Evolutionary conservation across 345 rosid genomes (phyloP), one percentile per base, ranked within the genome.

Genomic region (Raphanus sativus): DNA sequence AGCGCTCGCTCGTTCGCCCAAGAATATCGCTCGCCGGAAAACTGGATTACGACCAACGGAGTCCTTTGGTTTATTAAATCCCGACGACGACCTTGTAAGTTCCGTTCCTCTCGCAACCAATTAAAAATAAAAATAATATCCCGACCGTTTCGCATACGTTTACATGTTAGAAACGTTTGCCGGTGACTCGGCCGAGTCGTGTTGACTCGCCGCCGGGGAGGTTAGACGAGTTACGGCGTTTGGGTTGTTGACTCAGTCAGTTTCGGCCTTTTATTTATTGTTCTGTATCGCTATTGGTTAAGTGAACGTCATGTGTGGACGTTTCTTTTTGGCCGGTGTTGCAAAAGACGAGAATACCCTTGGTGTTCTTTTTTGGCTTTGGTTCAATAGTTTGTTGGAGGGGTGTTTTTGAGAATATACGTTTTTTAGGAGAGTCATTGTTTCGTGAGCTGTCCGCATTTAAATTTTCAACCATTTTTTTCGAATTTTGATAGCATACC

Each of bases 391-490:
- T 58, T 64, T 0, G 24, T 50, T 13, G 63, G 65, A 75, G 89
- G 89, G 91, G 83, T 80, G 75, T 15, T 71, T 77, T 33, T 13
- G 90, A 63, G 48, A 70, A 21, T 62, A 5, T 11, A 21, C 6
- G 0, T 12, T 0, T 32, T 32, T 29, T 3, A 10, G 5, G 7
- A 9, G 42, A 65, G 70, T 81, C 79, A 66, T 84, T 77, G 81
- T 84, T 79, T 66, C 42, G 69, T 82, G 86, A 85, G 91, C 87
- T 87, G 94, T 86, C 54, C 54, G 9, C 69, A 78, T 36, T 82
- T 75, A 78, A 83, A 65, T 56, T 84, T 77, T 70, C 83, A 80
- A 77, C 67, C 65, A 62, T 69, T 65, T 65, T n/a, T 11, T 32
- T 28, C 62, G 45, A 59, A 66, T 67, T 45, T 65, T 68, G 0